Conservation (phyloP, 805 yeast species). For the Alloascoidea africana region DNA sequence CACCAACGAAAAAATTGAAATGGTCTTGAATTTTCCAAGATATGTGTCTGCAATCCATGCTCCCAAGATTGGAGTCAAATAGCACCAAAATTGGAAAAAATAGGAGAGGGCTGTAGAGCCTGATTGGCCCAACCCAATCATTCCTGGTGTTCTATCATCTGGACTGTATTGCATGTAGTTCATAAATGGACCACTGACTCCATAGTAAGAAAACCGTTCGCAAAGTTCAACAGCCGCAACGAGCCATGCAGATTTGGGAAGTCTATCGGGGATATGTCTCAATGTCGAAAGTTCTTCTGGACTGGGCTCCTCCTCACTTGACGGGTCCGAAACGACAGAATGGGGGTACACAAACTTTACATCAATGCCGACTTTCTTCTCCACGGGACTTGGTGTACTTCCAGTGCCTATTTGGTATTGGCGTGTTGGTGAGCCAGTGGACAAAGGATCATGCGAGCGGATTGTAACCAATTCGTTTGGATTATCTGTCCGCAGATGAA, state of each 20-base stretch:
- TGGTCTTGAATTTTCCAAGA: constrained; percentile 60
- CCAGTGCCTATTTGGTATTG: too few species aligned
- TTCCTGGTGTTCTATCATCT: constrained; percentile 34
- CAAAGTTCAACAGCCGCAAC: constrained; percentile 63
- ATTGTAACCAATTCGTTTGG: too few species aligned
- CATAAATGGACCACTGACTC: constrained; percentile 61
- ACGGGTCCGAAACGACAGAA: too few species aligned
- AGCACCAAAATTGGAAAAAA: constrained; percentile 72
- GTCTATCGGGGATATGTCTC: constrained; percentile 33
- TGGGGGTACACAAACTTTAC: too few species aligned
- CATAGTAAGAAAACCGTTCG: constrained; percentile 73
- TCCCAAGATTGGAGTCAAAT: constrained; percentile 64
- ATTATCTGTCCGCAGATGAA: too few species aligned
- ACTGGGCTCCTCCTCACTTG: constrained; percentile 31
- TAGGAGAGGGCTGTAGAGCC: constrained; percentile 62
- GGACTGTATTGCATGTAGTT: constrained; percentile 50
- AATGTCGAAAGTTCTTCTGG: constrained; percentile 35
- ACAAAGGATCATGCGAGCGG: too few species aligned
- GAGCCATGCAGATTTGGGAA: constrained; percentile 41
- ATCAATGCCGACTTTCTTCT: too few species aligned
- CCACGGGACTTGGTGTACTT: too few species aligned
- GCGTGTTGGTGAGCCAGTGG: too few species aligned
- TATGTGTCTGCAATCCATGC: constrained; percentile 64
- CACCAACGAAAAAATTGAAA: constrained; percentile 39
- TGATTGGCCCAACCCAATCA: constrained; percentile 40